phyloP scores from a whole-genome alignment of 345 rosid species.

The Aquilaria sinensis region DNA sequence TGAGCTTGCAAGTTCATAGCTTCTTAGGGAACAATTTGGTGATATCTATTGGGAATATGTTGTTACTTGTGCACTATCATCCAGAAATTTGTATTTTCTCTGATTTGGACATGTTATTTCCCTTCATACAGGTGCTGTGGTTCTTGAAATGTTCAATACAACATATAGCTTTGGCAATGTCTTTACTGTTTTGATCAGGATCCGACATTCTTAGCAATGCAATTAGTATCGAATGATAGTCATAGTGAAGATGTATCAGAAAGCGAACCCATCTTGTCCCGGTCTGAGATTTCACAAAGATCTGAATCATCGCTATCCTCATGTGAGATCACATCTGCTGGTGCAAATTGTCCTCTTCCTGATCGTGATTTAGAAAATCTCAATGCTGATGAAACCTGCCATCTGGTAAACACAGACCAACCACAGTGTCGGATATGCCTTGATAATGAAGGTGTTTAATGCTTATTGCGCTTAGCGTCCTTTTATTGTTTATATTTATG shows the following conservation, averaged over 20 bases:
- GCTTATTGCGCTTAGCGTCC: constrained; percentile 14
- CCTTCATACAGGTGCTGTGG: constrained; percentile 17
- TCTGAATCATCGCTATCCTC: constrained; percentile 56
- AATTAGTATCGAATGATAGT: constrained; percentile 71
- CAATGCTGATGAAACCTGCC: constrained; percentile 55
- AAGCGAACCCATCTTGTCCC: constrained; percentile 56
- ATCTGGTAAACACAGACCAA: constrained; percentile 66
- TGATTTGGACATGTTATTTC: too few species aligned
- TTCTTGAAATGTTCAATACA: constrained; percentile 30
- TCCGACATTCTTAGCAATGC: constrained; percentile 51
- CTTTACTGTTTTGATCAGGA: constrained; percentile 18
- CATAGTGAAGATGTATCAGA: constrained; percentile 46
- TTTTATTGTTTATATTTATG: constrained; percentile 13
- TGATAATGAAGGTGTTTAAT: constrained; percentile 71
- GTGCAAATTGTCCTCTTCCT: constrained; percentile 34
- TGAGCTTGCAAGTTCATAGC: too few species aligned
- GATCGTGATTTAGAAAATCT: constrained; percentile 44
- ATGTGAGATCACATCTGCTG: constrained; percentile 55
- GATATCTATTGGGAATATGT: too few species aligned
- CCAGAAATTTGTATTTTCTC: too few species aligned
- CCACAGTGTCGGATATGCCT: constrained; percentile 96
- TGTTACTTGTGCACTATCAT: too few species aligned
- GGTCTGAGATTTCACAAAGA: constrained; percentile 25
- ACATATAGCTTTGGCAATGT: constrained; percentile 19
- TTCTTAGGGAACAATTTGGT: too few species aligned